phyloP scores from a whole-genome alignment of 2,329 filamentous ascomycete genomes.

The Aspergillus terreus region DNA sequence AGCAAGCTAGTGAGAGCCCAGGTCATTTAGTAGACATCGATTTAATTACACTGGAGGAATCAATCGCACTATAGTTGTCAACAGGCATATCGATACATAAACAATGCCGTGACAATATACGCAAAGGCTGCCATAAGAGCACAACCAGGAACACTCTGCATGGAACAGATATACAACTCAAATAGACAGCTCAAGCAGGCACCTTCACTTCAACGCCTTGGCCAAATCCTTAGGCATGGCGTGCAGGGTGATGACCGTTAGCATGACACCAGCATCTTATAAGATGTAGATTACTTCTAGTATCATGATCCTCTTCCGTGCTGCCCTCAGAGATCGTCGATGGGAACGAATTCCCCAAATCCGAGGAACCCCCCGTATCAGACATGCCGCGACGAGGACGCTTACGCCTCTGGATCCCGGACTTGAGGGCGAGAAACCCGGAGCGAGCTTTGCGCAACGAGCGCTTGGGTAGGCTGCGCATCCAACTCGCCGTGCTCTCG shows the following conservation, averaged over 20 bases:
- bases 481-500: conserved; percentile 20
- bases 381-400: background rate
- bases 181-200: no score
- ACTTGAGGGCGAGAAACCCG: conserved; percentile 26
- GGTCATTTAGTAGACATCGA: no score
- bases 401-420: conserved; percentile 21
- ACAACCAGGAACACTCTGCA: no score
- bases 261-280: conserved; percentile 12
- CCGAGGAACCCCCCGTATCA: conserved; percentile 8
- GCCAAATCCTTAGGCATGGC: no score
- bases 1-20: no score
- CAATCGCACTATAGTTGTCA: no score
- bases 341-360: conserved; percentile 9
- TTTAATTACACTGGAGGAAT: no score
- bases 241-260: background rate
- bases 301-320: conserved; percentile 26
- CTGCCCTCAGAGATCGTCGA: conserved; percentile 24
- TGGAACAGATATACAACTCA: no score
- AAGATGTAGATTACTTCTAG: conserved; percentile 25
- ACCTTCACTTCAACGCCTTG: no score
- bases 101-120: no score
- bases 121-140: no score
- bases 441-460: conserved; percentile 31
- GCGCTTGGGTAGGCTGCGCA: conserved; percentile 23
- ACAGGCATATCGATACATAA: no score